Conservation (phyloP, 2,329 filamentous ascomycete species). For the Ascochyta lentis region DNA sequence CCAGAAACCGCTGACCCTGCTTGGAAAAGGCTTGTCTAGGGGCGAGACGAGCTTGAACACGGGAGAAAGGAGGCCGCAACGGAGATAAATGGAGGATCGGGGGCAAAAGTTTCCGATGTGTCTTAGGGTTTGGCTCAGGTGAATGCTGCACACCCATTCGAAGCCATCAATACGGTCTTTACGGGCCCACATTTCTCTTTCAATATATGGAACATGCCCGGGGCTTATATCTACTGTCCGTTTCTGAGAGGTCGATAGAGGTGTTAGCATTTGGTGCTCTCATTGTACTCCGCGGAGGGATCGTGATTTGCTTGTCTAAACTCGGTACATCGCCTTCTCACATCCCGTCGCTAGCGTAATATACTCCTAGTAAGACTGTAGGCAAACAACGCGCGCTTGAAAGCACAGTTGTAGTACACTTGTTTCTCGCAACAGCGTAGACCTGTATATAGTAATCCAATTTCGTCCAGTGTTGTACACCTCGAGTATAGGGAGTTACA, state of each 20-base stretch:
- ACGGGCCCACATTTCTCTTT: neutral
- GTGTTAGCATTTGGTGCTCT: neutral
- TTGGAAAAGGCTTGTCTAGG: neutral
- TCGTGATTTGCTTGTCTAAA: neutral
- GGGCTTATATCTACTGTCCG: neutral
- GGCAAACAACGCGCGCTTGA: too few relatives aligned
- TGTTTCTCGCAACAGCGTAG: too few relatives aligned
- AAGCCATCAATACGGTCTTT: neutral
- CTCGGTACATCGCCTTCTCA: too few relatives aligned
- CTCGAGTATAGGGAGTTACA: too few relatives aligned
- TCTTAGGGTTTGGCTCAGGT: neutral
- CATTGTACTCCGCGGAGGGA: neutral
- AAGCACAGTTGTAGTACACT: too few relatives aligned
- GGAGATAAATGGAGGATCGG: constrained; percentile 18
- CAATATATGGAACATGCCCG: neutral
- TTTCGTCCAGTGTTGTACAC: too few relatives aligned
- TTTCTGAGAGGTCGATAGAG: neutral
- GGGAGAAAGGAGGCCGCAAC: neutral
- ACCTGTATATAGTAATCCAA: too few relatives aligned
- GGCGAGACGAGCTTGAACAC: constrained; percentile 5
- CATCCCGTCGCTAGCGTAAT: too few relatives aligned
- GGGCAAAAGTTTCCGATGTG: neutral
- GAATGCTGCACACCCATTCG: too few relatives aligned
- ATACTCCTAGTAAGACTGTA: too few relatives aligned
- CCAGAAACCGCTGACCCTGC: neutral